phyloP scores from a whole-genome alignment of 805 yeast species.

The Blastobotrys americana region DNA sequence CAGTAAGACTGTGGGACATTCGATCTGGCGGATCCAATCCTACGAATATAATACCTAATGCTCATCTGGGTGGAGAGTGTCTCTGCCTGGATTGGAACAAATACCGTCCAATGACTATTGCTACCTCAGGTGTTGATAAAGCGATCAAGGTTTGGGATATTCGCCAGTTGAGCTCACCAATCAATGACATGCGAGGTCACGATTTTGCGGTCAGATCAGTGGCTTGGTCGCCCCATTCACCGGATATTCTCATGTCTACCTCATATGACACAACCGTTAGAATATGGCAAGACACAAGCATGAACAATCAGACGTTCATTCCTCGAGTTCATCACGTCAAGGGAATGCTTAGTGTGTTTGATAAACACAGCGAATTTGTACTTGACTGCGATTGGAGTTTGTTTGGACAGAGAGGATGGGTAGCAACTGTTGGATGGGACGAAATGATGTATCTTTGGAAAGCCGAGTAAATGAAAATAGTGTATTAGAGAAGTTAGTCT shows the following conservation, averaged over 20 bases:
- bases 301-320: conserved; percentile 41
- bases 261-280: conserved; percentile 91
- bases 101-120: conserved; percentile 69
- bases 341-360: conserved; percentile 54
- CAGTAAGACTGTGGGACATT: conserved; percentile 74
- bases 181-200: conserved; percentile 76
- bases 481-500: no score
- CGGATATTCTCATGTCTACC: conserved; percentile 61
- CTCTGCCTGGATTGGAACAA: conserved; percentile 86
- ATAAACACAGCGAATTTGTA: conserved; percentile 77
- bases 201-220: conserved; percentile 80
- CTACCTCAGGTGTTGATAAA: conserved; percentile 91
- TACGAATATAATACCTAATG: conserved; percentile 41
- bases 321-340: conserved; percentile 33
- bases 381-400: conserved; percentile 91
- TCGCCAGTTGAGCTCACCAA: conserved; percentile 51
- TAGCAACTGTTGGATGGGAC: conserved; percentile 94
- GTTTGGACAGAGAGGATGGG: conserved; percentile 97
- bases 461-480: conserved; percentile 32
- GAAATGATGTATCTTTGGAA: conserved; percentile 91
- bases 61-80: conserved; percentile 77
- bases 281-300: conserved; percentile 73
- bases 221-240: conserved; percentile 82
- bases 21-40: conserved; percentile 32
- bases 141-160: conserved; percentile 81